Conservation (phyloP, 2,329 filamentous ascomycete species). For the Pseudogymnoascus sp. region DNA sequence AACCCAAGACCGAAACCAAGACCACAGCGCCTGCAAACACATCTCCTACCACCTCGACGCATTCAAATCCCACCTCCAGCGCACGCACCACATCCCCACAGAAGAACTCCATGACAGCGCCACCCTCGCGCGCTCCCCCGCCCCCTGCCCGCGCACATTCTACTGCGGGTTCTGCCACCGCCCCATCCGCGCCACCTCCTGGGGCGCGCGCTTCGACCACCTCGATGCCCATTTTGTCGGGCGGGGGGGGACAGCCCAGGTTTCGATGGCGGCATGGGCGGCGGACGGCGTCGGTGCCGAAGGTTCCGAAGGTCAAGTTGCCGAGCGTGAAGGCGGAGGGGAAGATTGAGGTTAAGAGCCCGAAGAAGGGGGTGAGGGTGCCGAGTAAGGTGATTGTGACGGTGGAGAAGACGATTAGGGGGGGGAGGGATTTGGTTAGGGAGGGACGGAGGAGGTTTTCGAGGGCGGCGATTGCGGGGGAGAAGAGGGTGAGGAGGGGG, state of each 20-base stretch:
- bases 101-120: background rate
- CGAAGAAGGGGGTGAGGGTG: background rate
- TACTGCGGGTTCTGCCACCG: slow-evolving; percentile 81
- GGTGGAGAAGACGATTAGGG: background rate
- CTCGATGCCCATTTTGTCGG: slow-evolving; percentile 67
- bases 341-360: background rate
- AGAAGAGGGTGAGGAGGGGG: background rate
- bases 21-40: slow-evolving; percentile 43
- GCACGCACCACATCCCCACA: slow-evolving; percentile 27
- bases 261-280: background rate
- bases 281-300: background rate
- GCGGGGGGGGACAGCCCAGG: slow-evolving; percentile 24
- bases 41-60: slow-evolving; percentile 50
- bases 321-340: background rate
- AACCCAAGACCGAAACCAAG: slow-evolving; percentile 11
- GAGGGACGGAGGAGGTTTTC: background rate
- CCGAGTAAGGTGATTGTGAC: background rate
- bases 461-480: background rate
- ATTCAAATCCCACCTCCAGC: slow-evolving; percentile 55
- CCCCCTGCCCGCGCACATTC: slow-evolving; percentile 58
- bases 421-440: background rate
- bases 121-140: background rate
- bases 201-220: slow-evolving; percentile 61
- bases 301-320: background rate
- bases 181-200: slow-evolving; percentile 46